phyloP scores from a whole-genome alignment of 768 basidiomycete species.

The Amanita molliuscula region DNA sequence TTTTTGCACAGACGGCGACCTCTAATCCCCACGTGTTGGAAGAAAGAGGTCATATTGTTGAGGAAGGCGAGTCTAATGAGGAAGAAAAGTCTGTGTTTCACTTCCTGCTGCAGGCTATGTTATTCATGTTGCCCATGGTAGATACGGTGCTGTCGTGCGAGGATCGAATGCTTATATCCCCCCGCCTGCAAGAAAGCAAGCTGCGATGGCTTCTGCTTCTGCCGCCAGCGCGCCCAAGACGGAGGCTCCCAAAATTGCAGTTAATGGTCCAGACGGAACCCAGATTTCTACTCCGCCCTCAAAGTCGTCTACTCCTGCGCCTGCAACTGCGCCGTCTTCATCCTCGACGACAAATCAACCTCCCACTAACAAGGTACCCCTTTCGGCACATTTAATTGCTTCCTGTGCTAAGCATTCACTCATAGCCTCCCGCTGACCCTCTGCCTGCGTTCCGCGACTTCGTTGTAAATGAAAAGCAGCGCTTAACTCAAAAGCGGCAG shows the following conservation, averaged over 20 bases:
- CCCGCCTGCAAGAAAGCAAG: conserved; percentile 68
- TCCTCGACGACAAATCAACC: conserved; percentile 12
- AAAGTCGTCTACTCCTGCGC: conserved; percentile 52
- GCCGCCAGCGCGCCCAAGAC: conserved; percentile 9
- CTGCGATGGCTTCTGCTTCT: conserved; percentile 18
- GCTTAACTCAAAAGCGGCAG: conserved; percentile 84
- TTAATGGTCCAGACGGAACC: conserved; percentile 73
- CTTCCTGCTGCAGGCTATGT: conserved; percentile 8
- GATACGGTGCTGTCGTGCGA: conserved; percentile 89
- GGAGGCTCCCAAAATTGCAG: conserved; percentile 49
- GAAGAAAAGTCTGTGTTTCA: conserved; percentile 77
- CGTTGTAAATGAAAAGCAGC: conserved; percentile 84
- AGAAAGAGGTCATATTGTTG: conserved; percentile 59
- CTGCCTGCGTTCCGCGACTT: conserved; percentile 86
- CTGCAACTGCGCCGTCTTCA: not conserved
- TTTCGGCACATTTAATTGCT: conserved; percentile 1
- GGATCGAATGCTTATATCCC: conserved; percentile 88
- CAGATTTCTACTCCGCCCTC: conserved; percentile 34
- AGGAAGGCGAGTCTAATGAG: conserved; percentile 76
- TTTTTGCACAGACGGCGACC: conserved; percentile 34
- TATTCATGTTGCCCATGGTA: conserved; percentile 24
- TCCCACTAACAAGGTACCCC: conserved; percentile 34
- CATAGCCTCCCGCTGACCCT: conserved; percentile 61
- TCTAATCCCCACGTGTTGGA: conserved; percentile 85
- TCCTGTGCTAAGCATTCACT: conserved; percentile 7